Evolutionary conservation across 1,284 basidiomycete genomes (phyloP).

Genomic region (Vanrija pseudolonga): DNA sequence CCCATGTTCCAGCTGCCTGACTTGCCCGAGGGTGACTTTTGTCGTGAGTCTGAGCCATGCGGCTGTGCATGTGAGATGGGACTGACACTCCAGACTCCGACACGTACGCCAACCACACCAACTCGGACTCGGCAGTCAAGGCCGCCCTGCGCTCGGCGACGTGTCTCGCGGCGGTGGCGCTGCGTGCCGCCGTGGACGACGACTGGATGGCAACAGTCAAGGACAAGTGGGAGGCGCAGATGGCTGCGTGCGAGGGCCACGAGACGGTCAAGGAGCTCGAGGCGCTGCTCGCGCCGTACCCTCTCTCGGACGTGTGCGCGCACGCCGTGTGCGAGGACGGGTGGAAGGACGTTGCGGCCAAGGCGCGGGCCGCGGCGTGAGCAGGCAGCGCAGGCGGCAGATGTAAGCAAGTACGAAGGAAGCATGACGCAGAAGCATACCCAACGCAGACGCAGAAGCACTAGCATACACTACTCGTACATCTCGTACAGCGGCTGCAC

Average conservation of each 20-base stretch:
- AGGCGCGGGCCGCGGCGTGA: no score
- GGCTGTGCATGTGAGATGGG: no score
- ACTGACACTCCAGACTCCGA: conserved; percentile 3
- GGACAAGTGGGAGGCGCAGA: conserved; percentile 2
- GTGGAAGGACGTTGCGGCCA: no score
- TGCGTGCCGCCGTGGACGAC: conserved; percentile 1
- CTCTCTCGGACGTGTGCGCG: no score
- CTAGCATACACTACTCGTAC: no score
- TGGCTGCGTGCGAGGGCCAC: neutral
- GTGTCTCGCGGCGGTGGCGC: conserved; percentile 1
- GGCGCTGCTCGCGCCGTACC: neutral
- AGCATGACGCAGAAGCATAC: no score
- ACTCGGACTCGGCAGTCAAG: neutral
- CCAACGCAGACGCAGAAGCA: no score
- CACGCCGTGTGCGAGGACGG: no score
- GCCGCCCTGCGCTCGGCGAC: conserved; percentile 4
- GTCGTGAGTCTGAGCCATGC: no score
- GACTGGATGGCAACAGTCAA: neutral
- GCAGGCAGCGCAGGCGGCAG: no score
- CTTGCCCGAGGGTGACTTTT: neutral
- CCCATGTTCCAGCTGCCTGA: conserved; percentile 8
- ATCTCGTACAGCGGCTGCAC: no score
- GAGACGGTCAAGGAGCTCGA: neutral
- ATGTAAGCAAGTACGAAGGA: no score
- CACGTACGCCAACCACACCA: conserved; percentile 5